These are phyloP conservation scores for Cochlearia excelsa DNA, from an alignment of 345 rosid genomes.

Conservation along the genomic window DNA sequence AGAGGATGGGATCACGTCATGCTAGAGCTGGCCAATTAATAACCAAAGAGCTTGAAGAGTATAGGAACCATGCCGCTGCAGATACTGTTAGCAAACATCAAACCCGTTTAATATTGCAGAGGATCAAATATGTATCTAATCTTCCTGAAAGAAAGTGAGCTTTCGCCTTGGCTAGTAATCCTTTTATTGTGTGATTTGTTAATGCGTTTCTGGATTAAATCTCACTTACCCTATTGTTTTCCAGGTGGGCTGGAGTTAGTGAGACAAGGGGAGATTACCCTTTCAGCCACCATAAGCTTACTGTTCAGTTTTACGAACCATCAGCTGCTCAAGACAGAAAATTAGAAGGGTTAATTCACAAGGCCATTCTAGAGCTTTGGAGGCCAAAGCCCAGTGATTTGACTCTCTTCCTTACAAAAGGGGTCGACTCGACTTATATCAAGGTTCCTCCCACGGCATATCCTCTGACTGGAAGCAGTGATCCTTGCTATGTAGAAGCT, in stretches of 20 bases:
- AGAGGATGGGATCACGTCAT: constrained; percentile 84
- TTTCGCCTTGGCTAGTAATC: constrained; percentile 27
- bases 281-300: constrained; percentile 95
- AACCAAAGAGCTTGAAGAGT: constrained; percentile 91
- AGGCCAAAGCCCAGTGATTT: constrained; percentile 91
- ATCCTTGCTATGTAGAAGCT: constrained; percentile 95
- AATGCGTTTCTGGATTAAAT: constrained; percentile 18
- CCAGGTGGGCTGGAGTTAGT: constrained; percentile 96
- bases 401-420: constrained; percentile 73
- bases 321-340: constrained; percentile 98
- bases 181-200: constrained; percentile 13
- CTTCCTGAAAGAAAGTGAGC: constrained; percentile 74
- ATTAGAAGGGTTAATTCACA: constrained; percentile 91
- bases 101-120: constrained; percentile 83
- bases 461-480: constrained; percentile 91
- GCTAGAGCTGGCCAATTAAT: constrained; percentile 77
- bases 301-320: constrained; percentile 96
- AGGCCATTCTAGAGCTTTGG: constrained; percentile 98
- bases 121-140: constrained; percentile 69
- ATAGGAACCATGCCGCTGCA: constrained; percentile 66
- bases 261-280: constrained; percentile 99
- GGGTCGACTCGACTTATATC: constrained; percentile 63
- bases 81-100: constrained; percentile 97
- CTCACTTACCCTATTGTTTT: constrained; percentile 30
- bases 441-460: constrained; percentile 76